phyloP scores from a whole-genome alignment of 163 green algal species.

The Prototheca cutis region DNA sequence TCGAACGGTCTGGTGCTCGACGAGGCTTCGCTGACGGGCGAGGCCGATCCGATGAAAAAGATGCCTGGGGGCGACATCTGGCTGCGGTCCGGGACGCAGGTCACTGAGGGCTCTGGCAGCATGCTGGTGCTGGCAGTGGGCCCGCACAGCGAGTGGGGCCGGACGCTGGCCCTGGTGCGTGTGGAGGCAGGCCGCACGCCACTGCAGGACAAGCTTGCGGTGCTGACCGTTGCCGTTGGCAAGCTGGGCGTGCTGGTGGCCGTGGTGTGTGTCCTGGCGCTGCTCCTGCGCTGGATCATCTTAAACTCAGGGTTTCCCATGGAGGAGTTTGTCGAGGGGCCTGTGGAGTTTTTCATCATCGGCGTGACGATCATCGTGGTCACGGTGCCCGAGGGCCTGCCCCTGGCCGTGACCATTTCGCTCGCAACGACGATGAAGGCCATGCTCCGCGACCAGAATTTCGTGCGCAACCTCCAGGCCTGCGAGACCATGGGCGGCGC shows the following conservation, averaged over 20 bases:
- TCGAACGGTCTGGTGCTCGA: slow-evolving; percentile 74
- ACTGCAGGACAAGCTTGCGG: slow-evolving; percentile 82
- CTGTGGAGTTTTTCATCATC: slow-evolving; percentile 85
- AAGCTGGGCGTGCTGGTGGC: slow-evolving; percentile 85
- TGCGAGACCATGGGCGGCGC: slow-evolving; percentile 98
- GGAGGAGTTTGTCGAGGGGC: slow-evolving; percentile 35
- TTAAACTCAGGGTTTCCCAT: slow-evolving; percentile 67
- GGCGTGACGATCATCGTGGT: slow-evolving; percentile 95
- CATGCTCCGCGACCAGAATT: slow-evolving; percentile 98
- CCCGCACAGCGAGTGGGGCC: slow-evolving; percentile 81
- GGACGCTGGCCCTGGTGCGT: slow-evolving; percentile 79
- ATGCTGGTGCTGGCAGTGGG: slow-evolving; percentile 81
- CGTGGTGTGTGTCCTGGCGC: slow-evolving; percentile 76
- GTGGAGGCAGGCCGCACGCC: slow-evolving; percentile 73
- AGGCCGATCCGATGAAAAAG: slow-evolving; percentile 88
- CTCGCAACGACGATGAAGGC: slow-evolving; percentile 93
- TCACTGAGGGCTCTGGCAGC: slow-evolving; percentile 76
- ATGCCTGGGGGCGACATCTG: slow-evolving; percentile 51
- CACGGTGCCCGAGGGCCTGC: slow-evolving; percentile 92
- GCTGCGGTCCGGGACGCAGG: slow-evolving; percentile 73
- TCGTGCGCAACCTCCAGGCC: slow-evolving; percentile 89
- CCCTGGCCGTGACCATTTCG: slow-evolving; percentile 92
- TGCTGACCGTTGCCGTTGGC: slow-evolving; percentile 76
- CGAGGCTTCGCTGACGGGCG: slow-evolving; percentile 88
- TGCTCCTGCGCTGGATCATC: slow-evolving; percentile 75